These are phyloP conservation scores for Begonia loranthoides DNA, from an alignment of 306 rosid species.

Conservation along the genomic window DNA sequence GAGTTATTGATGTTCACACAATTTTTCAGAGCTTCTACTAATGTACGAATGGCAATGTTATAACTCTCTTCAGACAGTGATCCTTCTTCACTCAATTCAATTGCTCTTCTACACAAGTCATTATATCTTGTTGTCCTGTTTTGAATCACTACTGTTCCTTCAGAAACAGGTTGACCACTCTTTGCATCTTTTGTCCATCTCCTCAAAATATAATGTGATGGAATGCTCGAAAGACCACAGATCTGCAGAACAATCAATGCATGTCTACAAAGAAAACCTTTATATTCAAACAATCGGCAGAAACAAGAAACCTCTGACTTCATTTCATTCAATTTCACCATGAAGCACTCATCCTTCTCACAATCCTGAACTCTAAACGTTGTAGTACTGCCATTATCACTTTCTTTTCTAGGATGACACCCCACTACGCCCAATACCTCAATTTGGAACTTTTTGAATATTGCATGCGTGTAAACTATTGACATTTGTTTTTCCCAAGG, in stretches of 20 bases:
- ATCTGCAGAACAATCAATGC: constrained; percentile 77
- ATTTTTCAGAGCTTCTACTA: constrained; percentile 64
- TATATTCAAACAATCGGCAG: constrained; percentile 73
- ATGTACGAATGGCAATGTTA: constrained; percentile 45
- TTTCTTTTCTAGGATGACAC: constrained; percentile 62
- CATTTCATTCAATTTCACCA: constrained; percentile 55
- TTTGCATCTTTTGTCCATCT: constrained; percentile 93
- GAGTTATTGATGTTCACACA: constrained; percentile 73
- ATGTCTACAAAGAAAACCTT: constrained; percentile 88
- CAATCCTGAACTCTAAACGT: constrained; percentile 71
- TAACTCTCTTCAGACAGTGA: constrained; percentile 67
- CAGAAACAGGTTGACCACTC: constrained; percentile 29
- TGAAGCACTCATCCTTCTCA: constrained; percentile 59
- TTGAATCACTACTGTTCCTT: constrained; percentile 34
- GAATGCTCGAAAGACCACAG: constrained; percentile 71
- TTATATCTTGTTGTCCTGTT: constrained; percentile 70
- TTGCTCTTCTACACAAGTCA: constrained; percentile 65
- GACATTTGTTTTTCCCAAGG: constrained; percentile 98
- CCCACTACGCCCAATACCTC: constrained; percentile 93
- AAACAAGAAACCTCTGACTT: constrained; percentile 71
- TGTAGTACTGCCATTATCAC: constrained; percentile 42
- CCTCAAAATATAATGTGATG: constrained; percentile 56
- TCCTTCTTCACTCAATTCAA: constrained; percentile 90
- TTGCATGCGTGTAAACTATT: constrained; percentile 70
- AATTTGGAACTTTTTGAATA: constrained; percentile 78